Evolutionary conservation across 2,329 filamentous ascomycete species (phyloP).

Genomic region (Elsinoe batatas): DNA sequence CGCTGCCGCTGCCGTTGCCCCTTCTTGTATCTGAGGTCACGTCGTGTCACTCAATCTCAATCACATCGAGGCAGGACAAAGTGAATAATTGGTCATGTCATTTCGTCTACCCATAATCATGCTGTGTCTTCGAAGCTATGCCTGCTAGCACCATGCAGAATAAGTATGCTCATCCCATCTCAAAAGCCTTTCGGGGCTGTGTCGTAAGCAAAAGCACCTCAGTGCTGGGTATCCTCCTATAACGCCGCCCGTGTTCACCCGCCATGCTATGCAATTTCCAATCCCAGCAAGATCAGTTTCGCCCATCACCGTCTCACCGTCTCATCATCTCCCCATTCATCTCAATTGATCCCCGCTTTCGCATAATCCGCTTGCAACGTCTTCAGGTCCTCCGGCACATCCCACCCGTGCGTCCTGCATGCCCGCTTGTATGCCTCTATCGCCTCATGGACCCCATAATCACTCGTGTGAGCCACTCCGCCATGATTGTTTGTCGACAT

Average conservation of each 20-base stretch:
- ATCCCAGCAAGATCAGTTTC: background rate
- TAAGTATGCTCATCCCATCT: background rate
- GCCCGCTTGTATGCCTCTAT: slow-evolving; percentile 63
- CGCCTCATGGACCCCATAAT: slow-evolving; percentile 60
- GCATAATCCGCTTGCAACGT: background rate
- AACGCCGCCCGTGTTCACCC: background rate
- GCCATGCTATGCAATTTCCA: background rate
- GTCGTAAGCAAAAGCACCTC: background rate
- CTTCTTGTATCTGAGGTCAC: too few species aligned
- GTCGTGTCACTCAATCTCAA: too few species aligned
- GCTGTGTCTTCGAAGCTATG: background rate
- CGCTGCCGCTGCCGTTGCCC: too few species aligned
- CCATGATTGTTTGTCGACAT: slow-evolving; percentile 5
- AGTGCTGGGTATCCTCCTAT: background rate
- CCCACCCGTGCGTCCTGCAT: slow-evolving; percentile 62
- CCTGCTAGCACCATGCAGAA: background rate
- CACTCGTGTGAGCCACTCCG: background rate
- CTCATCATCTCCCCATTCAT: background rate
- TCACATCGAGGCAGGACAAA: too few species aligned
- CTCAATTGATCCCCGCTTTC: background rate
- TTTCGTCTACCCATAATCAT: too few species aligned
- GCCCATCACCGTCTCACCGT: background rate
- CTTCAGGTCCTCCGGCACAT: slow-evolving; percentile 53
- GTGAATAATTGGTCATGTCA: too few species aligned
- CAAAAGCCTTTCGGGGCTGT: background rate